phyloP scores from a whole-genome alignment of 768 basidiomycete genomes.

The Calocybe gangraenosa region DNA sequence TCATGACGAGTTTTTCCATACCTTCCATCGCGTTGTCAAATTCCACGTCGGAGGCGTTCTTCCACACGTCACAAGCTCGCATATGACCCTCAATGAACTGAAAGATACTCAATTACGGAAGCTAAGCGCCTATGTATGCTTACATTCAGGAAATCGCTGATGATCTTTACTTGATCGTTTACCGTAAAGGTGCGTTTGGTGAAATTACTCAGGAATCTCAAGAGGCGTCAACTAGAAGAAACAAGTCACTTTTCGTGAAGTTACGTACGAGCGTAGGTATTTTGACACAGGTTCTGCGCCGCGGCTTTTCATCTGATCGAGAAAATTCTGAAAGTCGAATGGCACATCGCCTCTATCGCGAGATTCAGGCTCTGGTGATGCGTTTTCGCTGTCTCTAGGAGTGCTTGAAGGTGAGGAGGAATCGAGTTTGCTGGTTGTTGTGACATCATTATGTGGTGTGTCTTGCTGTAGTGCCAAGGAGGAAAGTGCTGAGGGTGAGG shows the following conservation, averaged over 20 bases:
- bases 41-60: conserved; percentile 68
- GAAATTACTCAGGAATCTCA: conserved; percentile 90
- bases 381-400: conserved; percentile 22
- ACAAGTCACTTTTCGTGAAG: background rate
- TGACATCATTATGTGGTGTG: conserved; percentile 13
- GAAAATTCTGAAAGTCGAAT: conserved; percentile 93
- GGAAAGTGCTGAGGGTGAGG: conserved; percentile 52
- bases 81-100: conserved; percentile 91
- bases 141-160: conserved; percentile 89
- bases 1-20: conserved; percentile 99
- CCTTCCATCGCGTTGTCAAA: conserved; percentile 98
- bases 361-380: conserved; percentile 23
- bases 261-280: conserved; percentile 88
- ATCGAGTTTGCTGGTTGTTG: conserved; percentile 15
- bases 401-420: conserved; percentile 21
- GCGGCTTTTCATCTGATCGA: conserved; percentile 90
- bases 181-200: conserved; percentile 89
- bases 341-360: conserved; percentile 33
- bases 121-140: conserved; percentile 20
- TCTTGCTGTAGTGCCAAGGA: conserved; percentile 47
- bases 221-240: background rate
- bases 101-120: conserved; percentile 10
- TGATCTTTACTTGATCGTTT: conserved; percentile 90
- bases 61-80: conserved; percentile 82
- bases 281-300: conserved; percentile 90